Conservation (phyloP, 2,329 filamentous ascomycete genomes). For the Fusarium sp. region DNA sequence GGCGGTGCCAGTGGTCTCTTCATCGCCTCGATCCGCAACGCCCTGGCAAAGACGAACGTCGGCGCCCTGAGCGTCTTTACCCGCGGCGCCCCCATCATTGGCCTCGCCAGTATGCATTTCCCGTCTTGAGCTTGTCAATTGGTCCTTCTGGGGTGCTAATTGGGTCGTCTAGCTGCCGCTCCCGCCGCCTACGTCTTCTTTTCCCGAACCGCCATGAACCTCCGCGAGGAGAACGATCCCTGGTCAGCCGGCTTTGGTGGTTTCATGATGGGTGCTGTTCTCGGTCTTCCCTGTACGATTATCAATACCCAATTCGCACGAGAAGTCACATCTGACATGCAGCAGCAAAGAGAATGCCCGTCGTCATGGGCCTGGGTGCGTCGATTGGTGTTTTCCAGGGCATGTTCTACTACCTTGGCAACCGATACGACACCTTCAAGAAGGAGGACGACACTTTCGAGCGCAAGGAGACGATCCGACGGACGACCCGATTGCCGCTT, state of each 20-base stretch:
- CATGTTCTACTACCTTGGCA: slow-evolving; percentile 73
- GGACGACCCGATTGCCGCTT: slow-evolving; percentile 74
- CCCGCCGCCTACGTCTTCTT: slow-evolving; percentile 81
- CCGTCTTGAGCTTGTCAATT: slow-evolving; percentile 26
- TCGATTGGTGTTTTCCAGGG: slow-evolving; percentile 65
- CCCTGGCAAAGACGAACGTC: slow-evolving; percentile 81
- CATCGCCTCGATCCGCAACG: slow-evolving; percentile 83
- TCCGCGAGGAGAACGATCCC: slow-evolving; percentile 82
- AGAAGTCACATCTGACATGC: slow-evolving; percentile 28
- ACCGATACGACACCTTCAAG: slow-evolving; percentile 61
- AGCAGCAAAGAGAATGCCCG: slow-evolving; percentile 65
- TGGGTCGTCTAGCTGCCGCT: slow-evolving; percentile 58
- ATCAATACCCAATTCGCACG: slow-evolving; percentile 6
- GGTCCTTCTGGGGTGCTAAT: slow-evolving; percentile 31
- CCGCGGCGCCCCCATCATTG: slow-evolving; percentile 77
- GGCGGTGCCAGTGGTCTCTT: slow-evolving; percentile 73
- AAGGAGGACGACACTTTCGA: slow-evolving; percentile 73
- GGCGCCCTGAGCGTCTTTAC: slow-evolving; percentile 83
- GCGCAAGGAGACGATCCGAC: slow-evolving; percentile 76
- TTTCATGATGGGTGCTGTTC: slow-evolving; percentile 74
- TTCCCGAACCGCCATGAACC: slow-evolving; percentile 78
- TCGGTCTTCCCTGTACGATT: slow-evolving; percentile 76
- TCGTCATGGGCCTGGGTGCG: slow-evolving; percentile 72
- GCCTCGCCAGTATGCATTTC: slow-evolving; percentile 48
- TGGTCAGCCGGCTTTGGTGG: slow-evolving; percentile 78